Evolutionary conservation across 2,329 filamentous ascomycete species (phyloP), one percentile per base, ranked within the genome.

Genomic region (Calonectria hongkongensis): DNA sequence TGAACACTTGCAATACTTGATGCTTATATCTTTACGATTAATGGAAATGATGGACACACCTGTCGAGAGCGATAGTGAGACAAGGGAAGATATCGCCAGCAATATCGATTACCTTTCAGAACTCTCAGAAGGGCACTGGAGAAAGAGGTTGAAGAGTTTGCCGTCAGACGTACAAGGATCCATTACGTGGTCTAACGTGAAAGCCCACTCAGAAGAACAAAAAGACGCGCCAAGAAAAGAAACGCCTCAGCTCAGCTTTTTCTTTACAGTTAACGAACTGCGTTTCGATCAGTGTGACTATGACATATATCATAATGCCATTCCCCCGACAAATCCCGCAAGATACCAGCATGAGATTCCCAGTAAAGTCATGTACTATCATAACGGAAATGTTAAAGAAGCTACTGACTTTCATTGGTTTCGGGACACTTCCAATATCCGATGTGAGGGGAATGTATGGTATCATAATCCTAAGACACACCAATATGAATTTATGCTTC

Each of bases 181-280:
- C 30, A 33, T 33, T 33, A 9, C 2, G 30, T 33, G 30, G 30
- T 33, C 30, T 33, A 2, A 33, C 30, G 5, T 33, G 30, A 9
- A 33, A 9, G 2, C 30, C 30, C 30, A 33, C 1, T 5, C 30
- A 33, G 30, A 5, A 1, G 30, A 33, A 9, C 5, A 33, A 33
- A 9, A 33, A 5, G 30, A 33, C 30, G 9, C 30, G 4, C 54
- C 4, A 73, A 16, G 66, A 39, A 33, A 9, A 5, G 27, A 27
- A 36, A 12, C 13, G 65, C 21, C 30, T 13, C 2, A 12, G 12
- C 67, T 80, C 2, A 82, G 78, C 45, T 87, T 87, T 66, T 73
- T 86, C 1, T 87, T 87, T 28, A 79, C 84, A 3, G 79, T 86
- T 56, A 85, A 85, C 70, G 81, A 85, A 45, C 75, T 86, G 5